Conservation (phyloP, 208 protist species). For the Leishmania aethiopica region DNA sequence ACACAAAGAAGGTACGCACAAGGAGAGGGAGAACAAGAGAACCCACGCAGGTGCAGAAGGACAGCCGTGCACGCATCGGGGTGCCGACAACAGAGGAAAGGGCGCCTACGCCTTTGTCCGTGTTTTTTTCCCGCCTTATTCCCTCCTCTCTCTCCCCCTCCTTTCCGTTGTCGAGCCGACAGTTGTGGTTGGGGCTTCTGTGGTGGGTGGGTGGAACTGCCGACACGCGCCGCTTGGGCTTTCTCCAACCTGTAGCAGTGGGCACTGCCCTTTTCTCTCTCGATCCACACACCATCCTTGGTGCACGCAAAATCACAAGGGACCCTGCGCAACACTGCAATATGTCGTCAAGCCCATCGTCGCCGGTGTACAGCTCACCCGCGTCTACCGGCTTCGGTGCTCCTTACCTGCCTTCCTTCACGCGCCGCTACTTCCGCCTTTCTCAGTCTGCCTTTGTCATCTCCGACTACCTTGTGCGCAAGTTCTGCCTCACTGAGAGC, state of each 20-base stretch:
- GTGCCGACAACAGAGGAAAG: background rate
- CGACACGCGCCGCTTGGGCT: background rate
- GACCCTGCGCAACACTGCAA: background rate
- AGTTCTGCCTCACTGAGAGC: constrained; percentile 54
- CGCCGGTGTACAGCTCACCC: constrained; percentile 27
- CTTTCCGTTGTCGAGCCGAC: background rate
- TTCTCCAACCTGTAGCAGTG: background rate
- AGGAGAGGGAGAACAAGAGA: background rate
- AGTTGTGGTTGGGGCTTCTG: background rate
- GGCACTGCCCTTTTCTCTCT: too few species aligned
- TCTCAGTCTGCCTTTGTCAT: constrained; percentile 73
- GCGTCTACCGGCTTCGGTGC: constrained; percentile 22
- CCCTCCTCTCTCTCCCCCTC: constrained; percentile 18
- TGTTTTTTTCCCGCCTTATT: background rate
- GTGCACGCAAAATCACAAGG: background rate
- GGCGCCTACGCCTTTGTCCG: background rate
- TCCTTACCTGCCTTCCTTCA: constrained; percentile 46
- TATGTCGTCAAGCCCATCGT: constrained; percentile 30
- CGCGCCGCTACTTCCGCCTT: constrained; percentile 52
- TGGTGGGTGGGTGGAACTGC: background rate
- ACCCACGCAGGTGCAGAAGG: background rate
- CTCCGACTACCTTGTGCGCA: constrained; percentile 61
- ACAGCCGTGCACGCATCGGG: background rate
- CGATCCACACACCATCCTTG: background rate
- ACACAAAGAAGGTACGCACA: background rate